These are phyloP conservation scores for Gynostemma pentaphyllum DNA, from an alignment of 306 rosid species.

Conservation along the genomic window DNA sequence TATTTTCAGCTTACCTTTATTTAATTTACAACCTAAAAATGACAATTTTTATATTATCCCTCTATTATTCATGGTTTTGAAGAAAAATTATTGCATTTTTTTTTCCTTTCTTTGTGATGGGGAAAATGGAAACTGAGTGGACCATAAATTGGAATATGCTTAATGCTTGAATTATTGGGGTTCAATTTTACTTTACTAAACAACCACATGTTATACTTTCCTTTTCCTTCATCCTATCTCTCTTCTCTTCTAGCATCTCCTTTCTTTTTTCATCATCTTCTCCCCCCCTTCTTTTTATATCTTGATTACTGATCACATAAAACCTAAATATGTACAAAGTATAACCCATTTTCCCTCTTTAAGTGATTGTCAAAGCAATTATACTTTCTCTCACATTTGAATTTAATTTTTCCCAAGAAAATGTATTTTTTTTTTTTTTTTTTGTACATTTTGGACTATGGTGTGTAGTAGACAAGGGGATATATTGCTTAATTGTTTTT, in stretches of 20 bases:
- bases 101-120: no score
- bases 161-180: no score
- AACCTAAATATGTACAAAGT: slow-evolving; percentile 5
- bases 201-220: not conserved
- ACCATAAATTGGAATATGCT: no score
- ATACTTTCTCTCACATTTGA: not conserved
- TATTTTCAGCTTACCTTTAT: no score
- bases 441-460: slow-evolving; percentile 7
- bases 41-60: no score
- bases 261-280: not conserved
- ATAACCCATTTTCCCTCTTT: not conserved
- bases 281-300: not conserved
- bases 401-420: not conserved
- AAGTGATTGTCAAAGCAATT: slow-evolving; percentile 1
- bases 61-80: no score
- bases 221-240: not conserved
- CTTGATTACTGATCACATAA: not conserved
- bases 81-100: no score
- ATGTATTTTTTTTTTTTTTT: not conserved
- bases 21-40: no score
- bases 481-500: not conserved
- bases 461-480: not conserved
- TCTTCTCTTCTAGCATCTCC: no score
- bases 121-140: no score
- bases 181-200: no score